Evolutionary conservation across 768 basidiomycete species (phyloP).

Genomic region (Mycena galericulata): DNA sequence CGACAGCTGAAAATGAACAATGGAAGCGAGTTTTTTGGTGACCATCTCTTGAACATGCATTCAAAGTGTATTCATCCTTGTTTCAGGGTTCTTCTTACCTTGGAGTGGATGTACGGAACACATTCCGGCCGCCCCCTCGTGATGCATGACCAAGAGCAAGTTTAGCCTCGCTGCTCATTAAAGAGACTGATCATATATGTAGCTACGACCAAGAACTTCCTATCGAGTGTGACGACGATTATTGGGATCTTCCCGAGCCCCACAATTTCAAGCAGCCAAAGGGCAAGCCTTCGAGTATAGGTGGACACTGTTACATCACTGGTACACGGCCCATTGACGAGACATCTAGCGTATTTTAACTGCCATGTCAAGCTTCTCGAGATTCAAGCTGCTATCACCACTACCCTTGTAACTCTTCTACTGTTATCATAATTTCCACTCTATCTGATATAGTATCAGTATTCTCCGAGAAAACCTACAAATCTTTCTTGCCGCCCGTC

Average conservation of each 20-base stretch:
- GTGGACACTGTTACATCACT: constrained; percentile 28
- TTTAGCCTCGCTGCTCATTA: constrained; percentile 10
- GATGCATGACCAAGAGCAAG: constrained; percentile 70
- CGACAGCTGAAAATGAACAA: constrained; percentile 65
- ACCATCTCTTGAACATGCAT: background rate
- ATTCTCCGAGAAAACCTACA: constrained; percentile 62
- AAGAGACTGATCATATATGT: too few species aligned
- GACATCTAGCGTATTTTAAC: constrained; percentile 49
- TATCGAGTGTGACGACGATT: constrained; percentile 75
- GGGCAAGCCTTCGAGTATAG: constrained; percentile 56
- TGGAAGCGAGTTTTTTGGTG: constrained; percentile 71
- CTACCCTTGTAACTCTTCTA: constrained; percentile 59
- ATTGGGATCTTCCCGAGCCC: constrained; percentile 60
- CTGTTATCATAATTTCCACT: background rate
- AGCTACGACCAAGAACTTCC: constrained; percentile 75
- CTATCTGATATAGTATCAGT: constrained; percentile 47
- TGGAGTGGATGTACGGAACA: constrained; percentile 41
- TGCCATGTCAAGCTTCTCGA: constrained; percentile 59
- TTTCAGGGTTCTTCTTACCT: constrained; percentile 36
- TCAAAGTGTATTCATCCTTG: background rate
- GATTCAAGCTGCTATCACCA: constrained; percentile 55
- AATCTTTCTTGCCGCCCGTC: constrained; percentile 23
- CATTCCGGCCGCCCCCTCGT: constrained; percentile 68
- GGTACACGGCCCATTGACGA: too few species aligned
- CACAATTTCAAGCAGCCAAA: constrained; percentile 66